phyloP scores from a whole-genome alignment of 2,329 filamentous ascomycete genomes.

The Arachnomyces sp. region DNA sequence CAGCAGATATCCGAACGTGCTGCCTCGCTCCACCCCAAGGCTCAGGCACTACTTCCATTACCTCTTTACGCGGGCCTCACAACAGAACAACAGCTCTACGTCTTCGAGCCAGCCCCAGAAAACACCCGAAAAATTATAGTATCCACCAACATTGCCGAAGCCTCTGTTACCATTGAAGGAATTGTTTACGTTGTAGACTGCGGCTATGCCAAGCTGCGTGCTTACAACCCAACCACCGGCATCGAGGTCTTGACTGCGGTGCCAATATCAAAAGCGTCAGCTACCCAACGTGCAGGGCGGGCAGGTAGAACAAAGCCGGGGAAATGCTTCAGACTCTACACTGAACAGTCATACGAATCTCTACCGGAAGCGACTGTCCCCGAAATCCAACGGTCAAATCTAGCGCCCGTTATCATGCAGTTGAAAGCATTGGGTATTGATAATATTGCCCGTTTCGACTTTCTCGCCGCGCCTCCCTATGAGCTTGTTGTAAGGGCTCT shows the following conservation, averaged over 20 bases:
- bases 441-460: slow-evolving; percentile 86
- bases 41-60: slow-evolving; percentile 57
- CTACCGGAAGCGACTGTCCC: slow-evolving; percentile 69
- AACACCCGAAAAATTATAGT: slow-evolving; percentile 86
- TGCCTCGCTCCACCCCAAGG: slow-evolving; percentile 51
- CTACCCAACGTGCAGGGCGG: slow-evolving; percentile 81
- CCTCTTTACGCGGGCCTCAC: slow-evolving; percentile 84
- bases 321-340: slow-evolving; percentile 91
- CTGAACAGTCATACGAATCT: slow-evolving; percentile 59
- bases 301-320: slow-evolving; percentile 82
- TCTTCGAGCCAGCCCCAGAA: slow-evolving; percentile 76
- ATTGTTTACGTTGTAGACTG: slow-evolving; percentile 86
- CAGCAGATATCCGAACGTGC: slow-evolving; percentile 68
- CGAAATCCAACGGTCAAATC: slow-evolving; percentile 85
- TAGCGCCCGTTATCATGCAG: slow-evolving; percentile 80
- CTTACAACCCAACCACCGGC: slow-evolving; percentile 73
- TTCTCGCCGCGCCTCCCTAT: slow-evolving; percentile 74
- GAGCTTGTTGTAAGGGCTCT: slow-evolving; percentile 78
- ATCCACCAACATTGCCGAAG: slow-evolving; percentile 92
- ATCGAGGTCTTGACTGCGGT: slow-evolving; percentile 81
- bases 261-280: slow-evolving; percentile 80
- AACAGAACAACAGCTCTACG: slow-evolving; percentile 87
- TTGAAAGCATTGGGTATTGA: slow-evolving; percentile 93
- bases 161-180: slow-evolving; percentile 86
- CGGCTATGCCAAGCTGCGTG: slow-evolving; percentile 82